Percentiles rank a stretch among this genome's conserved stretches.
These are phyloP conservation scores for Leavenworthia alabamica DNA, from an alignment of 345 rosid species.

Conservation along the genomic window DNA sequence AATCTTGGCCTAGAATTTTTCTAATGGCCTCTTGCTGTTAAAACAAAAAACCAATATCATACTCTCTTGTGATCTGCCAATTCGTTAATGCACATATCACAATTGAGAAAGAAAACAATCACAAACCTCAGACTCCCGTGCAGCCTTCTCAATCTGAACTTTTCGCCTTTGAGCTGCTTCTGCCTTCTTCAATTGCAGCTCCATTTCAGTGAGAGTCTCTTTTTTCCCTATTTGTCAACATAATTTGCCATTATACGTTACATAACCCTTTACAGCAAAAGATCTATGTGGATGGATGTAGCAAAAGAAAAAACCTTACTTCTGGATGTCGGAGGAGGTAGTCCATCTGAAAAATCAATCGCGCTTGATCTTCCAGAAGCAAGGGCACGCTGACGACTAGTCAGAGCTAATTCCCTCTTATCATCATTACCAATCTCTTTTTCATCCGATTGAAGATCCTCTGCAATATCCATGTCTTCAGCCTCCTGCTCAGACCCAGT, in stretches of 20 bases:
- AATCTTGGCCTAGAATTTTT: conserved; percentile 95
- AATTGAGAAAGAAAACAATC: conserved; percentile 5
- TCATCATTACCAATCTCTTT: conserved; percentile 43
- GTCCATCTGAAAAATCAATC: conserved; percentile 83
- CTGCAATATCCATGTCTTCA: conserved; percentile 54
- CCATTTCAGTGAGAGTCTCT: conserved; percentile 75
- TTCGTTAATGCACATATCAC: not conserved
- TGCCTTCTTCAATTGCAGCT: conserved; percentile 79
- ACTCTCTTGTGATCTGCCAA: not conserved
- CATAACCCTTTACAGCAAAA: not conserved
- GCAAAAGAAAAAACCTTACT: conserved; percentile 42
- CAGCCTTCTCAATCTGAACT: conserved; percentile 86
- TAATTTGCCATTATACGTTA: not conserved
- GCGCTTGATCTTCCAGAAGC: conserved; percentile 55
- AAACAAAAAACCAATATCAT: conserved; percentile 8
- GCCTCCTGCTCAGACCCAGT: conserved; percentile 36
- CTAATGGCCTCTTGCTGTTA: conserved; percentile 82
- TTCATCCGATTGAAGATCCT: conserved; percentile 48
- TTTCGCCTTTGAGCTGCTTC: conserved; percentile 94
- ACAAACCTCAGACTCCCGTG: conserved; percentile 75
- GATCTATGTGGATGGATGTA: not conserved
- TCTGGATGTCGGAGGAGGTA: conserved; percentile 90
- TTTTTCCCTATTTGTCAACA: conserved; percentile 53
- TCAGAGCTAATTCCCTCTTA: conserved; percentile 65
- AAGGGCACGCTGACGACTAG: conserved; percentile 87